phyloP scores from a whole-genome alignment of 2,329 filamentous ascomycete genomes.

The Tympanopsis confertula region DNA sequence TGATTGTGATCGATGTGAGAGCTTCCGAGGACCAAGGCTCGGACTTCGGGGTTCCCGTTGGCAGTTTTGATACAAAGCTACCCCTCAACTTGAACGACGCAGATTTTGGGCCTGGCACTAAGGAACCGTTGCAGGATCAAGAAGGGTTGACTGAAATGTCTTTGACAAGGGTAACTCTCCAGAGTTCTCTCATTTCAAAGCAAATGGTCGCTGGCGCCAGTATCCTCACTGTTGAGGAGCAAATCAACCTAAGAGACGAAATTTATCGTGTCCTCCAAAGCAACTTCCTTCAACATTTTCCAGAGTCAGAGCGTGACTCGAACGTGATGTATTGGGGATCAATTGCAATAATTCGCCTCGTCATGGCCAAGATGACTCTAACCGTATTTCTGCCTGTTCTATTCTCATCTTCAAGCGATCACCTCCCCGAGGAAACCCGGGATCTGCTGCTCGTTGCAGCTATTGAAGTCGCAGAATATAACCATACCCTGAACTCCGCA shows the following conservation, averaged over 20 bases:
- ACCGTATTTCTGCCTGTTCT: conserved; percentile 39
- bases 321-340: conserved; percentile 37
- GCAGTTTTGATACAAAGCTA: conserved; percentile 36
- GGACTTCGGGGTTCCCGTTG: conserved; percentile 30
- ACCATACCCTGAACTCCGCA: conserved; percentile 38
- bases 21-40: conserved; percentile 47
- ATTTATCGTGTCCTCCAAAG: conserved; percentile 29
- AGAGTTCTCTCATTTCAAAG: conserved; percentile 20
- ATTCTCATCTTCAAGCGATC: conserved; percentile 24
- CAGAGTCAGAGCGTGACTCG: conserved; percentile 18
- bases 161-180: conserved; percentile 22
- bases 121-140: conserved; percentile 30
- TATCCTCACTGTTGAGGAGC: conserved; percentile 24
- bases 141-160: conserved; percentile 42
- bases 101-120: conserved; percentile 35
- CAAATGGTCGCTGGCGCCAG: conserved; percentile 23
- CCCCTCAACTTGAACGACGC: conserved; percentile 46
- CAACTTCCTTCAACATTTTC: conserved; percentile 26
- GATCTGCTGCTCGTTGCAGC: conserved; percentile 34
- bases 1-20: conserved; percentile 47
- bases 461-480: conserved; percentile 44
- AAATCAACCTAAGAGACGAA: conserved; percentile 29
- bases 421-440: conserved; percentile 23
- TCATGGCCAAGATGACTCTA: conserved; percentile 41
- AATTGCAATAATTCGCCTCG: conserved; percentile 32